These are phyloP conservation scores for Geranium rotundifolium DNA, from an alignment of 345 rosid species.

Conservation along the genomic window DNA sequence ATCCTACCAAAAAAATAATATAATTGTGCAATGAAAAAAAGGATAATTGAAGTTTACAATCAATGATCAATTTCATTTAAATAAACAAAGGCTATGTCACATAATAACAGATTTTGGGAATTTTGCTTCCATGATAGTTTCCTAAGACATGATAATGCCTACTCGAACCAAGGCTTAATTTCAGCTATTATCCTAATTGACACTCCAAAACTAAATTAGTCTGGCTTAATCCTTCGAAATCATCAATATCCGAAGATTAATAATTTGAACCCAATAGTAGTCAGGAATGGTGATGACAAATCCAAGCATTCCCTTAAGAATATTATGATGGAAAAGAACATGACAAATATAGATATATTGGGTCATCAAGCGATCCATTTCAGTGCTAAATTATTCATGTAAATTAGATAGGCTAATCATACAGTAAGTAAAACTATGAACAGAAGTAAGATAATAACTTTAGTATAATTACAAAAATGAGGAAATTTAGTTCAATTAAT, in stretches of 20 bases:
- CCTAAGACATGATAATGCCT: neutral
- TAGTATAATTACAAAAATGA: neutral
- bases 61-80: no score
- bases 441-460: neutral
- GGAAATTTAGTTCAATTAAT: neutral
- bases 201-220: no score
- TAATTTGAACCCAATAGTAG: neutral
- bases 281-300: neutral
- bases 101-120: no score
- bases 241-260: neutral
- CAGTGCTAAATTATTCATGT: neutral
- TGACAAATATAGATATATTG: neutral
- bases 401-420: neutral
- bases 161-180: neutral
- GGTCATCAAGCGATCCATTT: neutral
- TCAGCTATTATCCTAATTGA: neutral
- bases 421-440: neutral
- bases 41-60: no score
- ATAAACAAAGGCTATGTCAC: no score
- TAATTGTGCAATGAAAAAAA: no score
- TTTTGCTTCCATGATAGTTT: neutral
- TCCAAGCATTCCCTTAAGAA: no score
- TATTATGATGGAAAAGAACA: no score
- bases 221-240: neutral
- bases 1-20: neutral